phyloP scores from a whole-genome alignment of 495 filamentous ascomycete genomes.

The Trichoderma erinaceum region DNA sequence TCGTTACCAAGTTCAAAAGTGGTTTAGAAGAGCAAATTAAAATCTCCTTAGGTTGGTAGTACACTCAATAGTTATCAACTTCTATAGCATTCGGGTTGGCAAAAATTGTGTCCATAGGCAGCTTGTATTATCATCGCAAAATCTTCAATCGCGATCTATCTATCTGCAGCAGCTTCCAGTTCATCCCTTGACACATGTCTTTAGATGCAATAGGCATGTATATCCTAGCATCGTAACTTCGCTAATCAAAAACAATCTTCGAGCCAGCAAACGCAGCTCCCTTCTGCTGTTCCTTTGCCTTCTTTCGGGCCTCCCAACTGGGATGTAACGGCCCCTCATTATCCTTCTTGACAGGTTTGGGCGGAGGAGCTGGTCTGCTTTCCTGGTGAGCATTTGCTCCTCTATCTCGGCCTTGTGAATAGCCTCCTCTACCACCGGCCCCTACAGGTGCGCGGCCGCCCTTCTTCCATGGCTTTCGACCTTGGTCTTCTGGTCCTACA shows the following conservation, averaged over 20 bases:
- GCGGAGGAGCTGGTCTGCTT: constrained; percentile 16
- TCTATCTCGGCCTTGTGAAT: constrained; percentile 20
- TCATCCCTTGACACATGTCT: background rate
- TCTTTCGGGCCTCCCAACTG: constrained; percentile 85
- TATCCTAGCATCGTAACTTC: constrained; percentile 18
- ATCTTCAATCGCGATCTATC: background rate
- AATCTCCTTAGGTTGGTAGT: too few relatives aligned
- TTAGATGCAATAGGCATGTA: background rate
- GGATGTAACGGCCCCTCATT: constrained; percentile 73
- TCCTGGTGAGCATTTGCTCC: constrained; percentile 16
- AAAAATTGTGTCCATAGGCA: background rate
- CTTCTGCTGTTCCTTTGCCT: constrained; percentile 67
- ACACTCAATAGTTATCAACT: background rate
- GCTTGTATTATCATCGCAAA: background rate
- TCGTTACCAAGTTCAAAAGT: too few relatives aligned
- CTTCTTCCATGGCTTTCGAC: constrained; percentile 40
- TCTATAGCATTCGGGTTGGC: background rate
- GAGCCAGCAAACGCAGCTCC: constrained; percentile 69
- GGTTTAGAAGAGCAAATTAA: too few relatives aligned
- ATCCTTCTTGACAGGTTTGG: constrained; percentile 47
- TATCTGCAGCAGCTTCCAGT: background rate
- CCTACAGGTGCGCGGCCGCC: constrained; percentile 21
- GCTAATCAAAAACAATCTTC: constrained; percentile 84
- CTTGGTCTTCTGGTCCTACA: constrained; percentile 28
- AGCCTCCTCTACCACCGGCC: constrained; percentile 16